Percentiles rank a stretch among this genome's conserved stretches.
These are phyloP conservation scores for Tieghemiomyces parasiticus DNA, from an alignment of 192 early-diverging fungal genomes.

Conservation along the genomic window DNA sequence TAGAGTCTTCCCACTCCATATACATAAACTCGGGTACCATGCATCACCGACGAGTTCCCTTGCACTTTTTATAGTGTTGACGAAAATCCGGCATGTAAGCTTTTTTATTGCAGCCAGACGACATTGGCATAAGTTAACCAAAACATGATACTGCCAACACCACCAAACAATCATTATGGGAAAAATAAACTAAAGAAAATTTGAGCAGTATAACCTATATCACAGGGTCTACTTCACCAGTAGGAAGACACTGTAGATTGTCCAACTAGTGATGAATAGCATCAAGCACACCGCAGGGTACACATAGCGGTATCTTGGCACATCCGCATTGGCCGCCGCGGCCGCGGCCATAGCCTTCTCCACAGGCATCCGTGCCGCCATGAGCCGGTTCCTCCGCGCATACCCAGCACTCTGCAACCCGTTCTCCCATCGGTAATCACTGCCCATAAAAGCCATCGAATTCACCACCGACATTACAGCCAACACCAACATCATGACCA, in stretches of 20 bases:
- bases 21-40: too few relatives aligned
- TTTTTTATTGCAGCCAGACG: too few relatives aligned
- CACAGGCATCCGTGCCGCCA: neutral
- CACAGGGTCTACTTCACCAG: neutral
- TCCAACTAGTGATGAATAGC: neutral
- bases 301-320: neutral
- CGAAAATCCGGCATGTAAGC: too few relatives aligned
- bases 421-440: slow-evolving; percentile 12
- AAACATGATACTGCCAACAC: too few relatives aligned
- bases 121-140: too few relatives aligned
- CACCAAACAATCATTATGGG: too few relatives aligned
- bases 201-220: too few relatives aligned
- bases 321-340: neutral
- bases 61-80: too few relatives aligned
- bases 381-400: neutral
- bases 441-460: slow-evolving; percentile 14
- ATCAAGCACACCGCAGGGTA: neutral
- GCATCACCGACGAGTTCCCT: too few relatives aligned
- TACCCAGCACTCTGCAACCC: neutral
- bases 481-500: slow-evolving; percentile 25
- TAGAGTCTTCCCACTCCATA: too few relatives aligned
- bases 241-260: neutral
- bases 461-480: slow-evolving; percentile 20
- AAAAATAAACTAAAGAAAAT: too few relatives aligned
- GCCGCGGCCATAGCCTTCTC: neutral